phyloP scores from a whole-genome alignment of 345 rosid genomes.

The Populus simonii region DNA sequence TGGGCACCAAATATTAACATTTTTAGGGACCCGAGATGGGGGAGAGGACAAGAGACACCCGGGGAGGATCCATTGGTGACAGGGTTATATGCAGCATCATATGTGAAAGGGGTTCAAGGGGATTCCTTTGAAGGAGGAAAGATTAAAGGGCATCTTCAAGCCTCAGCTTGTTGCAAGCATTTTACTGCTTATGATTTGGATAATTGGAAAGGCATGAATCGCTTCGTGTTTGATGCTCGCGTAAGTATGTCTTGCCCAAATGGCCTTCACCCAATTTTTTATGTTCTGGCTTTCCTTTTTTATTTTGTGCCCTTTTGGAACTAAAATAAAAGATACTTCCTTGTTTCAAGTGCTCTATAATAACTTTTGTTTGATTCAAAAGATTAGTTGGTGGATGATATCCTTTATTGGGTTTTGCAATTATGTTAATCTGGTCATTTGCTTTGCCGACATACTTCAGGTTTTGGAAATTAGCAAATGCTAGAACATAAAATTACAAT shows the following conservation, averaged over 20 bases:
- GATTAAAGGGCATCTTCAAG: conserved; percentile 29
- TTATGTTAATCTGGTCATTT: background rate
- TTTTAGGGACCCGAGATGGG: conserved; percentile 38
- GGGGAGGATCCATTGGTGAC: conserved; percentile 32
- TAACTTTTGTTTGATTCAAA: background rate
- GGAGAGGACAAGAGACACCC: conserved; percentile 35
- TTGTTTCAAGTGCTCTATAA: background rate
- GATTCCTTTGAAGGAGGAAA: conserved; percentile 30
- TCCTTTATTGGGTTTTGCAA: conserved; percentile 3
- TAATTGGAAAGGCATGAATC: conserved; percentile 30
- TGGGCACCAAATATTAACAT: conserved; percentile 36
- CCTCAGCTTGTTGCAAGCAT: conserved; percentile 35
- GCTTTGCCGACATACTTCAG: background rate
- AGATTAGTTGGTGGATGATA: conserved; percentile 6
- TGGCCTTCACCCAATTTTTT: background rate
- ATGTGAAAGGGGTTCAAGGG: conserved; percentile 31
- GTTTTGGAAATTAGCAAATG: background rate
- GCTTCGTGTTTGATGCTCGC: conserved; percentile 31
- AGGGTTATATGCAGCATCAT: conserved; percentile 28
- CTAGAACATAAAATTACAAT: too few species aligned
- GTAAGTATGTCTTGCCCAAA: conserved; percentile 6
- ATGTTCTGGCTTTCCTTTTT: background rate
- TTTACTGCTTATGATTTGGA: conserved; percentile 35
- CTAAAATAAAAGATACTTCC: conserved; percentile 14
- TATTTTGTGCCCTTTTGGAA: background rate